These are phyloP conservation scores for Emericellopsis terricola DNA, from an alignment of 495 filamentous ascomycete species.

Conservation along the genomic window DNA sequence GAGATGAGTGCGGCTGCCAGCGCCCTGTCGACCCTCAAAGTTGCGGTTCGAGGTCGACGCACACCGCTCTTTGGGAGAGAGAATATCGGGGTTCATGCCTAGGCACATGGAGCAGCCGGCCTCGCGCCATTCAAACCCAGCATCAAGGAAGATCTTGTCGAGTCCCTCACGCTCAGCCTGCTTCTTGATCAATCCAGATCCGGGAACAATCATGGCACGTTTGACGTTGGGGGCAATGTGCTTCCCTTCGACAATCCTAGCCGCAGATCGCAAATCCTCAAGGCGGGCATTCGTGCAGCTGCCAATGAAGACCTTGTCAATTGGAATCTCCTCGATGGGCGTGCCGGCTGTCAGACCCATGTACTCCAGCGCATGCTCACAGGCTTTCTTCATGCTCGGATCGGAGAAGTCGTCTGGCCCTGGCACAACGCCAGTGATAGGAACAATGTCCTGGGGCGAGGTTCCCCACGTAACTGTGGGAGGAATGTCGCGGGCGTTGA, in stretches of 20 bases:
- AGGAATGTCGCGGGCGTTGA: conserved; percentile 80
- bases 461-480: conserved; percentile 97
- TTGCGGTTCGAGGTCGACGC: conserved; percentile 94
- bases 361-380: conserved; percentile 73
- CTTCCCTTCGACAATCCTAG: conserved; percentile 67
- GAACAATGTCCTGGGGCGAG: conserved; percentile 85
- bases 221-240: conserved; percentile 77
- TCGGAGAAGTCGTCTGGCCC: conserved; percentile 72
- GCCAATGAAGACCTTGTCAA: conserved; percentile 97
- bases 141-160: conserved; percentile 77
- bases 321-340: conserved; percentile 69
- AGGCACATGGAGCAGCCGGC: conserved; percentile 98
- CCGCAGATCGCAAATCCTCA: conserved; percentile 83
- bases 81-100: conserved; percentile 97
- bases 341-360: conserved; percentile 83
- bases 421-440: conserved; percentile 80
- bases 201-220: conserved; percentile 89
- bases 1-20: conserved; percentile 80
- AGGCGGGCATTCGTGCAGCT: conserved; percentile 96
- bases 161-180: conserved; percentile 86
- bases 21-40: conserved; percentile 93
- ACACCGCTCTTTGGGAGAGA: conserved; percentile 85
- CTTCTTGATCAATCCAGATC: conserved; percentile 85
- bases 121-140: conserved; percentile 96
- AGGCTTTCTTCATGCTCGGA: conserved; percentile 57